Evolutionary conservation across 2,329 filamentous ascomycete genomes (phyloP).

Genomic region (Pseudocercospora vitis): DNA sequence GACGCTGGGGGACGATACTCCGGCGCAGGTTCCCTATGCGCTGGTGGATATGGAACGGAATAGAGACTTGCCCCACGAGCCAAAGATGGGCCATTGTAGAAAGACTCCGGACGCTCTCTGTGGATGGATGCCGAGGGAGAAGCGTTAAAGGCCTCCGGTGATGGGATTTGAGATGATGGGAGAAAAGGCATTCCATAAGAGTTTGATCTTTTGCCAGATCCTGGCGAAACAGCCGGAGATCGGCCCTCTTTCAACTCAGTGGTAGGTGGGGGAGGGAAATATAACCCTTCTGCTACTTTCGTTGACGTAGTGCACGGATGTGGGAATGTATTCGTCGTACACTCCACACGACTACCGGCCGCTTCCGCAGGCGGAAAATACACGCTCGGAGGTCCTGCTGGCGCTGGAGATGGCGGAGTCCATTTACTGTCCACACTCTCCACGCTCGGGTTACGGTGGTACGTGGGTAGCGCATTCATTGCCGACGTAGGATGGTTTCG

Average conservation of each 20-base stretch:
- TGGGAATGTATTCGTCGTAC: not conserved
- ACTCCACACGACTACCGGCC: not conserved
- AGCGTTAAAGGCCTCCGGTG: too few species aligned
- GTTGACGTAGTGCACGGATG: not conserved
- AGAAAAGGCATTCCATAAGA: not conserved
- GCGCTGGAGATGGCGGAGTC: not conserved
- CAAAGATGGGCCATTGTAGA: too few species aligned
- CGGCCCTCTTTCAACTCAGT: not conserved
- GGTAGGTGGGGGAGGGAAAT: not conserved
- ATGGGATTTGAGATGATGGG: too few species aligned
- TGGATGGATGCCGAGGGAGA: too few species aligned
- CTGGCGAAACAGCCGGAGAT: not conserved
- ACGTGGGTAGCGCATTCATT: too few species aligned
- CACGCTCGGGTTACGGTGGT: not conserved
- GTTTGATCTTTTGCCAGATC: not conserved
- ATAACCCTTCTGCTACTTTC: not conserved
- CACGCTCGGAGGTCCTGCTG: not conserved
- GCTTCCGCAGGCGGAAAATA: not conserved
- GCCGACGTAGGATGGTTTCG: not conserved
- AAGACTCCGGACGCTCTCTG: too few species aligned
- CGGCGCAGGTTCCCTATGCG: not conserved
- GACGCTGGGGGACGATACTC: not conserved
- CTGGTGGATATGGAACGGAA: too few species aligned
- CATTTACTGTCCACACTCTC: slow-evolving; percentile 2
- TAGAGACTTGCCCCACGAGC: too few species aligned